Percentiles rank a stretch among this genome's conserved stretches.
These are phyloP conservation scores for Tylopilus subfusipes DNA, from an alignment of 768 basidiomycete species.

Conservation along the genomic window DNA sequence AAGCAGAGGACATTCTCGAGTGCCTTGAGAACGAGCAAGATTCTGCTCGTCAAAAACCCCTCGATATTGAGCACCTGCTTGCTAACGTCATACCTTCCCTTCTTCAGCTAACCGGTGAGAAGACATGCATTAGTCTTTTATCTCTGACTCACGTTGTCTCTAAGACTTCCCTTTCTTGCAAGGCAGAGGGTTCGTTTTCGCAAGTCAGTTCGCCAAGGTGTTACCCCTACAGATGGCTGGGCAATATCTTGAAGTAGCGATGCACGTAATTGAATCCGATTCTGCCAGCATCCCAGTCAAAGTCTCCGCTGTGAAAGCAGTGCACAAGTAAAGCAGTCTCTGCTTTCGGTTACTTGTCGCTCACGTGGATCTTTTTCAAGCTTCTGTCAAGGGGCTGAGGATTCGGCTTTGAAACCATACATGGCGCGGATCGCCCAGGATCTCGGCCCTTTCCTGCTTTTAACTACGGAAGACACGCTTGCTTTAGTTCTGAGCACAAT, in stretches of 20 bases:
- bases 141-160: background rate
- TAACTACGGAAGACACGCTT: conserved; percentile 84
- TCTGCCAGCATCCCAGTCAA: conserved; percentile 84
- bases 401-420: conserved; percentile 57
- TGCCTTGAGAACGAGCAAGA: conserved; percentile 73
- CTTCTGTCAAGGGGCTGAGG: conserved; percentile 61
- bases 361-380: conserved; percentile 37
- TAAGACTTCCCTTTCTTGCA: conserved; percentile 89
- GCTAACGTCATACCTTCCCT: conserved; percentile 75
- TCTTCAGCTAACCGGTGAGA: conserved; percentile 65
- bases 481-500: conserved; percentile 85
- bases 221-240: conserved; percentile 70
- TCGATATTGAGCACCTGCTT: conserved; percentile 78
- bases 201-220: conserved; percentile 78
- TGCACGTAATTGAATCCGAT: conserved; percentile 75
- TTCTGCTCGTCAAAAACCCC: conserved; percentile 56
- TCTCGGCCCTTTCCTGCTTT: conserved; percentile 76
- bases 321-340: conserved; percentile 72
- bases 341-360: background rate
- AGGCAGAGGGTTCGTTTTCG: conserved; percentile 92
- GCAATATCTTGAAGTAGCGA: conserved; percentile 84
- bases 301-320: conserved; percentile 88
- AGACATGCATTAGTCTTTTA: background rate
- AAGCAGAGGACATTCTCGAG: conserved; percentile 72
- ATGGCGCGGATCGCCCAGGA: conserved; percentile 74